A percentile compares a stretch with the other conserved stretches of the same genome.
These are phyloP conservation scores for Epichloe sylvatica DNA, from an alignment of 2,329 filamentous ascomycete species.

Conservation along the genomic window DNA sequence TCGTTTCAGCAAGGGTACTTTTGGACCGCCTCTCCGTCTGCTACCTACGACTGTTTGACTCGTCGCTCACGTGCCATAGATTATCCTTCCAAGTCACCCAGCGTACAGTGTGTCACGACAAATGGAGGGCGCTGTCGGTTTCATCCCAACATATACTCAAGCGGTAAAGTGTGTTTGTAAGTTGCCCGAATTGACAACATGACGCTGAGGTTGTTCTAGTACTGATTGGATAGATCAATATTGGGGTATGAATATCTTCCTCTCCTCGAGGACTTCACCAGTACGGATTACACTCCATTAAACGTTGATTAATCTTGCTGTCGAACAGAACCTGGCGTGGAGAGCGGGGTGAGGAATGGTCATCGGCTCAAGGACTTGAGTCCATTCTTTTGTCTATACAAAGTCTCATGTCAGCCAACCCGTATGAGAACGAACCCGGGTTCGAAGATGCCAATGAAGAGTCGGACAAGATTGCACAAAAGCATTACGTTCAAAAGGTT, in stretches of 20 bases:
- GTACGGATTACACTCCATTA: neutral
- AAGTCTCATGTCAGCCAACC: conserved; percentile 85
- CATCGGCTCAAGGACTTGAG: conserved; percentile 85
- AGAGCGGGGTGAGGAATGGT: conserved; percentile 87
- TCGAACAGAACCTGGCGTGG: conserved; percentile 75
- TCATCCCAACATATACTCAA: conserved; percentile 92
- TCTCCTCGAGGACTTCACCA: neutral
- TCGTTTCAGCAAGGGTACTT: conserved; percentile 58
- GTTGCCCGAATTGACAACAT: conserved; percentile 18
- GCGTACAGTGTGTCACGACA: conserved; percentile 61
- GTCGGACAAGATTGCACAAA: conserved; percentile 59
- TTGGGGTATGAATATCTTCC: conserved; percentile 47
- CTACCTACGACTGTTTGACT: neutral
- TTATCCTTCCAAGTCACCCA: conserved; percentile 59
- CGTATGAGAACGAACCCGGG: conserved; percentile 92
- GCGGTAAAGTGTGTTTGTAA: conserved; percentile 83
- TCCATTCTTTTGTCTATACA: conserved; percentile 93
- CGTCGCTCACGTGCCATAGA: conserved; percentile 35
- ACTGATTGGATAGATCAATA: conserved; percentile 49
- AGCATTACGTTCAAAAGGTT: conserved; percentile 68
- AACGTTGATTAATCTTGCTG: conserved; percentile 1
- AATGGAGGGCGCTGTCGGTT: conserved; percentile 81
- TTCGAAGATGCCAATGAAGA: conserved; percentile 62
- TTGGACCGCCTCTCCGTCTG: neutral
- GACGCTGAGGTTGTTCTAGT: neutral